Evolutionary conservation across 2,329 filamentous ascomycete genomes (phyloP), one percentile per base, ranked within the genome.

Genomic region (Botrytis sinoallii): DNA sequence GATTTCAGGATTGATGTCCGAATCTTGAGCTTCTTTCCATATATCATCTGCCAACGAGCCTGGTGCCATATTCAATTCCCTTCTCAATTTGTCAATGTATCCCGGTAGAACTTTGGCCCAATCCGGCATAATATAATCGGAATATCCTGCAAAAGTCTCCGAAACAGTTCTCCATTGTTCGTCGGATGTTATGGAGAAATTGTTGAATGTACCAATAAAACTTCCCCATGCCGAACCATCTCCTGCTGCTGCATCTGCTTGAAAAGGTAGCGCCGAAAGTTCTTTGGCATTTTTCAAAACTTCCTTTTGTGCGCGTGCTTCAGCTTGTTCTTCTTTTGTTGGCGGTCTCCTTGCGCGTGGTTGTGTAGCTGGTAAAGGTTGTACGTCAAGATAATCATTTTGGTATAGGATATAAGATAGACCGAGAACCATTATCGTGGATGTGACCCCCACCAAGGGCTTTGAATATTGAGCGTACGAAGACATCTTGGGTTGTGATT

Each of bases 11-110:
- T 98, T 93, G 75, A 93, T 86, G 66, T 89, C 86, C 0, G 94
- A 90, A 80, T 98, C 93, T 74, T 94, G 92, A 0, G 96, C 94
- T 79, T 98, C 95, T 76, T 87, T 86, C 96, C 96, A 98, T 74
- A 99, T 96, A 77, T 98, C 93, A 80, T 97, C 92, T 20, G 95
- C 94, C 60, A 99, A 85, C 0, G 94, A 97, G 1, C 94, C 95
- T 0, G 94, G 93, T 0, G 92, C 89, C 89, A 96, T 92, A 48
- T 93, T 96, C 25, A 98, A 86, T 83, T 98, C 95, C 35, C 89
- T 89, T 81, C 97, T 94, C 48, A 98, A 87, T 82, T 97, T 98
- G 75, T 89, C 87, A 72, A 97, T 85, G 72, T 93, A 94, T 4
- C 86, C 90, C 0, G 95, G 95, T 29, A 98, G 84, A 60, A 89